Evolutionary conservation across 768 basidiomycete genomes (phyloP).

Genomic region (Boletus patriciae): DNA sequence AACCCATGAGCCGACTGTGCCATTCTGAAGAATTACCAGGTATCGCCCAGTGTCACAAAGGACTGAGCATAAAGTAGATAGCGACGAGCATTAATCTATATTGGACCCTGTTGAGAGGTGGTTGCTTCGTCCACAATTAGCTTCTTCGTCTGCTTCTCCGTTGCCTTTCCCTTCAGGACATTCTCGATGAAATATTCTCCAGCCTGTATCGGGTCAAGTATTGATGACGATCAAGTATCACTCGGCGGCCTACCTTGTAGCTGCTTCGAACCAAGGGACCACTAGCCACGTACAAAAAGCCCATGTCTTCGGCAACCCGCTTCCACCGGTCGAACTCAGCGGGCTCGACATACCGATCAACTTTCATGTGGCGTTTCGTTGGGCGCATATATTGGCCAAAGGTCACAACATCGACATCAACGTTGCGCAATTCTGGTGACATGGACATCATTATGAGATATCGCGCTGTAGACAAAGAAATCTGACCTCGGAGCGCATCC

Average conservation of each 20-base stretch:
- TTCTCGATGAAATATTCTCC: slow-evolving; percentile 96
- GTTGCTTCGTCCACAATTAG: slow-evolving; percentile 29
- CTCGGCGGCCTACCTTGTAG: slow-evolving; percentile 75
- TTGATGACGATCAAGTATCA: neutral
- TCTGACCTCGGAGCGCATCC: slow-evolving; percentile 76
- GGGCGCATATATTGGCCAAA: slow-evolving; percentile 99
- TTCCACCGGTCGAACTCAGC: slow-evolving; percentile 93
- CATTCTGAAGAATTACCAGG: neutral
- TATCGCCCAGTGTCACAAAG: slow-evolving; percentile 1
- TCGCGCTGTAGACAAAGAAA: slow-evolving; percentile 2
- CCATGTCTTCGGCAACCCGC: slow-evolving; percentile 84
- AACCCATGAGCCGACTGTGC: neutral
- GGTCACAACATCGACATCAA: slow-evolving; percentile 94
- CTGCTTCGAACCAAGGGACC: slow-evolving; percentile 95
- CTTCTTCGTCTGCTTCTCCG: slow-evolving; percentile 40
- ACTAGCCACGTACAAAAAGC: slow-evolving; percentile 96
- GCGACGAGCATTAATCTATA: slow-evolving; percentile 1
- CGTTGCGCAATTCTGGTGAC: slow-evolving; percentile 74
- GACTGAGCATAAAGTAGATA: neutral
- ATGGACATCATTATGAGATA: neutral
- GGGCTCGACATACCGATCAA: slow-evolving; percentile 93
- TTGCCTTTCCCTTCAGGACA: slow-evolving; percentile 64
- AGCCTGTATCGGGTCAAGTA: slow-evolving; percentile 52
- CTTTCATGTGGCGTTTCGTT: slow-evolving; percentile 99
- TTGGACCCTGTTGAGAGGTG: slow-evolving; percentile 1